Evolutionary conservation across 2,329 filamentous ascomycete genomes (phyloP), one percentile per base, ranked within the genome.

Genomic region (Fusarium abutilonis): DNA sequence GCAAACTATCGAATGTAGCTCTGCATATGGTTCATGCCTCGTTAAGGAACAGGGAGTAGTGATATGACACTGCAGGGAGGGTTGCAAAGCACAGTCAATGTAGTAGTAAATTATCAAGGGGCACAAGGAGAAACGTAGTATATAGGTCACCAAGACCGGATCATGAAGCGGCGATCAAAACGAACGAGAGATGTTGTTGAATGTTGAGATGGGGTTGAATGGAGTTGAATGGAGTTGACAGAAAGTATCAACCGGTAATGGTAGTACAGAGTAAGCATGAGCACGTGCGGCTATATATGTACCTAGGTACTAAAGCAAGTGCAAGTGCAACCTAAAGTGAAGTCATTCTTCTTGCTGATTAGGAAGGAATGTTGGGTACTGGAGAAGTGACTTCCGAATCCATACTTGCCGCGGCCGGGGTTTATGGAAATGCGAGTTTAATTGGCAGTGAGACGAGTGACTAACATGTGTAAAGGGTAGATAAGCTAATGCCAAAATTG

Each of bases 381-480:
- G n/a, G 19, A 40, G 36, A 41, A 32, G 54, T 60, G 38, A 54
- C 38, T 66, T 58, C 63, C 63, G 56, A 47, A 60, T 66, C 21
- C 54, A 66, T 60, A 56, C 50, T 66, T 66, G 63, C 63, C 63
- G 63, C 63, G 63, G 63, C 63, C 63, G 58, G 63, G 53, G 59
- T 42, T 55, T 32, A 43, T 38, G 11, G 14, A 43, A 14, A 42
- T 35, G 41, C 42, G 41, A 46, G 47, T 55, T 21, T 35, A 34
- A 17, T 19, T 35, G 35, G 29, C 15, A 51, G n/a, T 31, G 49
- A 28, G 23, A n/a, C 34, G 29, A 49, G 56, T 42, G 60, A 42
- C 56, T 60, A 60, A 38, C 32, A 54, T 34, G 15, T 45, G 41
- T 6, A 15, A 47, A 36, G 40, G 19, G 19, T 19, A 19, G 19